Conservation (phyloP, 2,329 filamentous ascomycete species). For the Penicillium sclerotigenum region DNA sequence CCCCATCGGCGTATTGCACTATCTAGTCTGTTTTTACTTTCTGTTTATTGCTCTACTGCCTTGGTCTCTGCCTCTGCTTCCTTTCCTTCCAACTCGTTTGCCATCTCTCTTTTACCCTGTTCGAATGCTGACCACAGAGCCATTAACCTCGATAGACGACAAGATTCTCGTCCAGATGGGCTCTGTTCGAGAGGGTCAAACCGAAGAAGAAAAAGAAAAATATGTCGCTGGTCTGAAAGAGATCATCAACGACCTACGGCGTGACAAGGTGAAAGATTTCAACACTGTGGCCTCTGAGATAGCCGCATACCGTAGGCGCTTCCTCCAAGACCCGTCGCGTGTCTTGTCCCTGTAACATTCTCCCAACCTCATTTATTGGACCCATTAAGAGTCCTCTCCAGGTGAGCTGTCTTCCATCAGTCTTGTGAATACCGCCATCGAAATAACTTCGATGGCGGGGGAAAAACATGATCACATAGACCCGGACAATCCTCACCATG, state of each 20-base stretch:
- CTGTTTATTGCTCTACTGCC: slow-evolving; percentile 8
- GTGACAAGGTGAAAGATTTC: slow-evolving; percentile 51
- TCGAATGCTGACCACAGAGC: slow-evolving; percentile 41
- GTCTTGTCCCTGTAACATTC: slow-evolving; percentile 45
- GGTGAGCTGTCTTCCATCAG: slow-evolving; percentile 18
- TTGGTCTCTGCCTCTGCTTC: slow-evolving; percentile 3
- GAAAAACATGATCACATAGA: slow-evolving; percentile 7
- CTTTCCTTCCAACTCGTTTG: slow-evolving; percentile 8
- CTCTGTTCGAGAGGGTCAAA: slow-evolving; percentile 46
- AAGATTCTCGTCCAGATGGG: slow-evolving; percentile 52
- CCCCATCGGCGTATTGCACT: slow-evolving; percentile 14
- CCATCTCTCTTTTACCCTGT: slow-evolving; percentile 26
- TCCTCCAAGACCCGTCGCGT: slow-evolving; percentile 46
- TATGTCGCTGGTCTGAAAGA: slow-evolving; percentile 48
- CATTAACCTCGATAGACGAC: slow-evolving; percentile 47
- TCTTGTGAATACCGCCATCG: slow-evolving; percentile 11
- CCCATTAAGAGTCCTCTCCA: slow-evolving; percentile 7
- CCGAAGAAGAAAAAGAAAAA: slow-evolving; percentile 43
- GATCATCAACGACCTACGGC: slow-evolving; percentile 50
- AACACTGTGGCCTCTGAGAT: slow-evolving; percentile 49
- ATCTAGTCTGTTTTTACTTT: slow-evolving; percentile 6
- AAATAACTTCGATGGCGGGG: slow-evolving; percentile 3
- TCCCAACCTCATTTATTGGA: slow-evolving; percentile 3
- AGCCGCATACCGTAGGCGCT: slow-evolving; percentile 51
- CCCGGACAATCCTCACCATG: slow-evolving; percentile 7